These are phyloP conservation scores for Sedum album DNA, from an alignment of 164 flowering plant species.

Conservation along the genomic window DNA sequence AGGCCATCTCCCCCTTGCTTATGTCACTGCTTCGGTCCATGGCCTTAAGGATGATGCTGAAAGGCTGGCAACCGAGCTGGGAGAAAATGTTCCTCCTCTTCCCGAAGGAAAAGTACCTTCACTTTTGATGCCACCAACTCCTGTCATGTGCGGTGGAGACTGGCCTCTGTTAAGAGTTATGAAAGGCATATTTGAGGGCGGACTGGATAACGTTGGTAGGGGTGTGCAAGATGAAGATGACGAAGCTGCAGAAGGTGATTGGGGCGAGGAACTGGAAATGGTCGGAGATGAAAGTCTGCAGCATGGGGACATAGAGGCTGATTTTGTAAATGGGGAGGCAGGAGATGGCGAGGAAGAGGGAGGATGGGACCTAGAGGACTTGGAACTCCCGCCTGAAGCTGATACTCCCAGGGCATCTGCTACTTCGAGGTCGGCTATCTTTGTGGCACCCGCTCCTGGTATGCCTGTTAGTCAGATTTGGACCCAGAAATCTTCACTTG, in stretches of 20 bases:
- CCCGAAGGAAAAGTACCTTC: conserved; percentile 42
- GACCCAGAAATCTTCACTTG: conserved; percentile 73
- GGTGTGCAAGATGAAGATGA: conserved; percentile 45
- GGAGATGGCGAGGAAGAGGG: conserved; percentile 55
- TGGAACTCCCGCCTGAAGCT: conserved; percentile 21
- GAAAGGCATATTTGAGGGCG: conserved; percentile 76
- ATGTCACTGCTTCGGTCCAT: conserved; percentile 60
- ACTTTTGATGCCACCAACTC: conserved; percentile 64
- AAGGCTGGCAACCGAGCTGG: conserved; percentile 53
- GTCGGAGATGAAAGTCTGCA: conserved; percentile 49
- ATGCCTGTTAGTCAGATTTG: conserved; percentile 79
- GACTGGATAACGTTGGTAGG: conserved; percentile 43
- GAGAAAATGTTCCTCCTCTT: conserved; percentile 49
- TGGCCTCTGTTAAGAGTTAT: conserved; percentile 43
- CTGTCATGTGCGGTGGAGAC: conserved; percentile 57
- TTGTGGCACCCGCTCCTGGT: conserved; percentile 73
- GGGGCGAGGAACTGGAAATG: conserved; percentile 72
- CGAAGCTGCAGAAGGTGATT: conserved; percentile 55
- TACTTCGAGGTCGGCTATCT: conserved; percentile 38
- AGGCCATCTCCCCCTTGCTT: conserved; percentile 86
- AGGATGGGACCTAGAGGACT: conserved; percentile 24
- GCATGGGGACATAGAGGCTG: conserved; percentile 46
- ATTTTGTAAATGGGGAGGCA: conserved; percentile 43
- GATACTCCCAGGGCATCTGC: conserved; percentile 36
- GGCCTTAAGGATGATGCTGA: conserved; percentile 67